Evolutionary conservation across 2,329 filamentous ascomycete species (phyloP).

Genomic region (Aspergillus transmontanensis): DNA sequence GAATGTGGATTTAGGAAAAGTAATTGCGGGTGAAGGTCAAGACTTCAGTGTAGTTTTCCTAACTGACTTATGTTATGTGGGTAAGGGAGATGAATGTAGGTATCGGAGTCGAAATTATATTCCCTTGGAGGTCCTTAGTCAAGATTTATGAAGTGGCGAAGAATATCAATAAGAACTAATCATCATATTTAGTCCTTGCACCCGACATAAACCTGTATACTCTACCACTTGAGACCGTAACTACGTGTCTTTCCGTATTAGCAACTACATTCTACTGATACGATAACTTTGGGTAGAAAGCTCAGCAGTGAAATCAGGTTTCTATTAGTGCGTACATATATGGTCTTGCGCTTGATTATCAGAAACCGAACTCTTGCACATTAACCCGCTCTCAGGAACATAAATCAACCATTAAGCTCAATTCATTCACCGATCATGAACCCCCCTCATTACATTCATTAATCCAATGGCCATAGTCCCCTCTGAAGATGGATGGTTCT

Average conservation of each 20-base stretch:
- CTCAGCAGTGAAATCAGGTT: neutral
- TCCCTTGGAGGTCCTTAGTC: neutral
- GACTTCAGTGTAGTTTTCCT: no score
- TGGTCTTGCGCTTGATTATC: neutral
- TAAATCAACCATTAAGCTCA: neutral
- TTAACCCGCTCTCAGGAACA: neutral
- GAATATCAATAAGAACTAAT: neutral
- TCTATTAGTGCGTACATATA: neutral
- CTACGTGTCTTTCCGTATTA: neutral
- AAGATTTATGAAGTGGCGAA: neutral
- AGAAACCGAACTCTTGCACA: neutral
- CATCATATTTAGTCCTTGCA: neutral
- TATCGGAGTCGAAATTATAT: neutral
- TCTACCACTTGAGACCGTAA: no score
- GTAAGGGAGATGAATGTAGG: no score
- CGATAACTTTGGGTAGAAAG: neutral
- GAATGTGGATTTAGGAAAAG: neutral
- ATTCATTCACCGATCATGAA: neutral
- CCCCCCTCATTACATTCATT: neutral
- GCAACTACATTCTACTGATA: neutral
- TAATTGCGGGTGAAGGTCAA: neutral
- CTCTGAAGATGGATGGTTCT: neutral
- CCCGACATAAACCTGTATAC: neutral
- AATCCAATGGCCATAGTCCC: neutral
- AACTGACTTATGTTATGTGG: no score